Conservation (phyloP, 176 grass and related monocot genomes). For the Secale cereale region DNA sequence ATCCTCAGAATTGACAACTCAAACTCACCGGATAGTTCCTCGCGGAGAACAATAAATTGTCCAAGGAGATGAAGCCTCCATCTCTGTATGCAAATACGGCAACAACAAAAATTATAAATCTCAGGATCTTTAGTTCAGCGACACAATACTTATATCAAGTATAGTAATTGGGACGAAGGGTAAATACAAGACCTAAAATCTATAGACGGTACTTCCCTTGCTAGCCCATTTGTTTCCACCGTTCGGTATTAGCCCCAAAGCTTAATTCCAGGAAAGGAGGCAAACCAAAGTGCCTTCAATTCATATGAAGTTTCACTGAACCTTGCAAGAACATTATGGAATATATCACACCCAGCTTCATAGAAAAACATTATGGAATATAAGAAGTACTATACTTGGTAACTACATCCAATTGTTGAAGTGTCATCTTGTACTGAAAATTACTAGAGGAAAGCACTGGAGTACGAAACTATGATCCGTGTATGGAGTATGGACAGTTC, state of each 20-base stretch:
- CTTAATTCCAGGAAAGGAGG: constrained; percentile 72
- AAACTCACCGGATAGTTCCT: too few relatives aligned
- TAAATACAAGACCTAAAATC: constrained; percentile 61
- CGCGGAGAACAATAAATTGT: too few relatives aligned
- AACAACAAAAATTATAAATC: not conserved
- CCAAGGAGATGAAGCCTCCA: too few relatives aligned
- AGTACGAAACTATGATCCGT: too few relatives aligned
- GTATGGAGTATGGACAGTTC: too few relatives aligned
- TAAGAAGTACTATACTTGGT: not conserved
- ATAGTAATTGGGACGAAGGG: not conserved
- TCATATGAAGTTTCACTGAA: constrained; percentile 28
- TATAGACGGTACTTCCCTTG: constrained; percentile 77
- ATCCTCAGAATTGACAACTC: too few relatives aligned
- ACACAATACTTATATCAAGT: not conserved
- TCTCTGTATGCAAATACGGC: not conserved
- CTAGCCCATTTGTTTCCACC: too few relatives aligned
- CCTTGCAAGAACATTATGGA: too few relatives aligned
- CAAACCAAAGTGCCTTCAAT: constrained; percentile 62
- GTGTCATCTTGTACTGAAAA: not conserved
- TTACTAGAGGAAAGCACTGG: not conserved
- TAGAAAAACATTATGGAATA: too few relatives aligned
- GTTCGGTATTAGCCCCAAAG: constrained; percentile 62
- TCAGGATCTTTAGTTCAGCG: not conserved
- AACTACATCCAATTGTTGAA: not conserved
- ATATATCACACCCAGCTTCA: too few relatives aligned